These are phyloP conservation scores for Amauroascus niger DNA, from an alignment of 2,329 filamentous ascomycete species.

Conservation along the genomic window DNA sequence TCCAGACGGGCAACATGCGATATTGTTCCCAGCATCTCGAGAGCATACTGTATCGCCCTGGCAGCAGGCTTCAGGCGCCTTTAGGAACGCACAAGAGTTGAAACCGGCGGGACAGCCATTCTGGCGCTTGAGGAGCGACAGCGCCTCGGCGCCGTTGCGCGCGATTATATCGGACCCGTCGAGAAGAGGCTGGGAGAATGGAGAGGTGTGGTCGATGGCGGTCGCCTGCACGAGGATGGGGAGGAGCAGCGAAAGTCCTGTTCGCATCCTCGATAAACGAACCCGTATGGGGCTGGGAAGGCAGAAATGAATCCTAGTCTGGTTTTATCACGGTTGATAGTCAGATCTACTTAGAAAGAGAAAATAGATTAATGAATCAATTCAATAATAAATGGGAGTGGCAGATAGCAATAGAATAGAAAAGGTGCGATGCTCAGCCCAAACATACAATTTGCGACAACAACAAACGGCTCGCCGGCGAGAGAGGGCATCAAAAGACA, in stretches of 20 bases:
- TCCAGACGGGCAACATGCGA: conserved; percentile 52
- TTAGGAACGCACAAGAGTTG: conserved; percentile 44
- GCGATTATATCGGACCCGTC: conserved; percentile 8
- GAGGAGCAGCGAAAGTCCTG: conserved; percentile 8
- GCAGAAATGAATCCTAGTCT: too few species aligned
- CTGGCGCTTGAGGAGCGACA: conserved; percentile 18
- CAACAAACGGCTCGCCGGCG: too few species aligned
- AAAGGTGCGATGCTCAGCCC: too few species aligned
- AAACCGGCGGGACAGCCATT: conserved; percentile 44
- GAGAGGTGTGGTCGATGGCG: conserved; percentile 3
- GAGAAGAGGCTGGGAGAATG: conserved; percentile 12
- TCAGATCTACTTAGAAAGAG: too few species aligned
- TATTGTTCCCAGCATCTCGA: conserved; percentile 46
- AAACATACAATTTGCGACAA: too few species aligned
- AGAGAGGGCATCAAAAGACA: too few species aligned
- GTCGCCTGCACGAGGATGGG: conserved; percentile 8
- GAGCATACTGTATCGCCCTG: conserved; percentile 45
- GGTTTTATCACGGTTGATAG: too few species aligned
- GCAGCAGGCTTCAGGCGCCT: conserved; percentile 49
- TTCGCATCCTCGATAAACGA: conserved; percentile 9
- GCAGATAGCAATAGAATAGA: too few species aligned
- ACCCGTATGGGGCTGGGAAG: neutral
- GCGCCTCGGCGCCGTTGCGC: conserved; percentile 7
- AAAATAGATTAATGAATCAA: too few species aligned
- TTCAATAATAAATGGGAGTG: too few species aligned